phyloP scores from a whole-genome alignment of 176 grass and related monocot species.

The Oryza longistaminata region DNA sequence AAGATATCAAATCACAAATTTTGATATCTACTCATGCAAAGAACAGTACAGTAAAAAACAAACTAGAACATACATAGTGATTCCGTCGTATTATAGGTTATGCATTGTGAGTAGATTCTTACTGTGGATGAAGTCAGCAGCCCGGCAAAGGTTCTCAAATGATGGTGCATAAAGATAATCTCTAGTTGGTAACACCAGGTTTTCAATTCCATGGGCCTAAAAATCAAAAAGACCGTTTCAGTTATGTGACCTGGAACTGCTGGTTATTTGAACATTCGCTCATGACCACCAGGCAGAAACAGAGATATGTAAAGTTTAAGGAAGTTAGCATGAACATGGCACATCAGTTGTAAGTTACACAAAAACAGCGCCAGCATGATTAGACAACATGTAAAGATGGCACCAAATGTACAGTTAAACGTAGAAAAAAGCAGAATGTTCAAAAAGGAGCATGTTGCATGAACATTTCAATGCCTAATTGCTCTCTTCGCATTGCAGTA shows the following conservation, averaged over 20 bases:
- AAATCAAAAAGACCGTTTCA: constrained; percentile 30
- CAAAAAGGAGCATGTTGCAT: not conserved
- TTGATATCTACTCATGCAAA: not conserved
- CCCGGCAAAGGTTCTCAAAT: constrained; percentile 70
- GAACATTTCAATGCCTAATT: not conserved
- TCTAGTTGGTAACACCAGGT: constrained; percentile 85
- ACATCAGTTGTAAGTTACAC: not conserved
- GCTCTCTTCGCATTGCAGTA: too few relatives aligned
- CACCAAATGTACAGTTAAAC: not conserved
- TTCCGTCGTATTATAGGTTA: not conserved
- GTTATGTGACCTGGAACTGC: not conserved
- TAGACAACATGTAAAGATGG: not conserved
- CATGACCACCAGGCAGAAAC: not conserved
- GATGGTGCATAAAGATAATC: constrained; percentile 98
- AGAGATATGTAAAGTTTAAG: not conserved
- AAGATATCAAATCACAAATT: not conserved
- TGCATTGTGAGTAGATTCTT: constrained; percentile 42
- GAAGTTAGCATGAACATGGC: not conserved
- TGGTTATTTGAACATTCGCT: not conserved
- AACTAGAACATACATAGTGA: not conserved
- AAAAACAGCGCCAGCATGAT: not conserved
- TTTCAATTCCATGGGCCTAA: constrained; percentile 84
- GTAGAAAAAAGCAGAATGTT: not conserved
- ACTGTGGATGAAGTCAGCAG: constrained; percentile 88
- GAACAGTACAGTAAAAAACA: not conserved